phyloP scores from a whole-genome alignment of 2,329 filamentous ascomycete genomes.

The Trichophyton simii region DNA sequence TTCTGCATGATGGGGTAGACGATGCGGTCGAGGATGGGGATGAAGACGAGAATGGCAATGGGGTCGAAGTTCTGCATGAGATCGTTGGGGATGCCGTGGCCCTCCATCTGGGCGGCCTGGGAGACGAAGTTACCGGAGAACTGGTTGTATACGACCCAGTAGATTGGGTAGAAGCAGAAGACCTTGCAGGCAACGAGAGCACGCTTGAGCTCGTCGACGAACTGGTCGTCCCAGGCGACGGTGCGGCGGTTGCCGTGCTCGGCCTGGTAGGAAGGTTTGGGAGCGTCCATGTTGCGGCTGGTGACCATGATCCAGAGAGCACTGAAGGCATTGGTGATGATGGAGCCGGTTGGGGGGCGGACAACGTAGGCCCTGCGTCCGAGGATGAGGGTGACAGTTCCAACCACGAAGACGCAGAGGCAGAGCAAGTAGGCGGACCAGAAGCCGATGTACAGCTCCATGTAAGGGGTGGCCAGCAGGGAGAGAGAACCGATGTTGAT shows the following conservation, averaged over 20 bases:
- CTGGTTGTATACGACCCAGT: constrained; percentile 57
- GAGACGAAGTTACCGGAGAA: constrained; percentile 56
- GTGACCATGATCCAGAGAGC: constrained; percentile 44
- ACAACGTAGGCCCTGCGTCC: constrained; percentile 36
- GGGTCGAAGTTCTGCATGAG: constrained; percentile 65
- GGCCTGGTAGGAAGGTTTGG: constrained; percentile 54
- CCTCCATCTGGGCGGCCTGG: constrained; percentile 50
- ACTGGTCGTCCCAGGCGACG: constrained; percentile 54
- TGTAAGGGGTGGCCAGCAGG: constrained; percentile 52
- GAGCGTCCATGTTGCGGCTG: constrained; percentile 45
- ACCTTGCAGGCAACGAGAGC: constrained; percentile 56
- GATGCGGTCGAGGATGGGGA: constrained; percentile 56
- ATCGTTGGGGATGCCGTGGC: constrained; percentile 64
- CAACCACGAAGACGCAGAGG: constrained; percentile 51
- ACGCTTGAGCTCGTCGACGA: constrained; percentile 60
- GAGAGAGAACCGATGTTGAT: constrained; percentile 64
- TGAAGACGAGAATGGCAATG: constrained; percentile 61
- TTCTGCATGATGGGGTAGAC: constrained; percentile 58
- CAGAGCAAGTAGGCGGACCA: constrained; percentile 52
- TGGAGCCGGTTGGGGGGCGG: constrained; percentile 46
- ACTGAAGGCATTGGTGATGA: constrained; percentile 55
- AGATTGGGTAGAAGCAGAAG: constrained; percentile 57
- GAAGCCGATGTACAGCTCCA: constrained; percentile 56
- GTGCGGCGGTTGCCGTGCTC: constrained; percentile 35
- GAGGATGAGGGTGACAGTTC: constrained; percentile 43